Conservation (phyloP, 83 land plant genomes). For the Picea mariana region DNA sequence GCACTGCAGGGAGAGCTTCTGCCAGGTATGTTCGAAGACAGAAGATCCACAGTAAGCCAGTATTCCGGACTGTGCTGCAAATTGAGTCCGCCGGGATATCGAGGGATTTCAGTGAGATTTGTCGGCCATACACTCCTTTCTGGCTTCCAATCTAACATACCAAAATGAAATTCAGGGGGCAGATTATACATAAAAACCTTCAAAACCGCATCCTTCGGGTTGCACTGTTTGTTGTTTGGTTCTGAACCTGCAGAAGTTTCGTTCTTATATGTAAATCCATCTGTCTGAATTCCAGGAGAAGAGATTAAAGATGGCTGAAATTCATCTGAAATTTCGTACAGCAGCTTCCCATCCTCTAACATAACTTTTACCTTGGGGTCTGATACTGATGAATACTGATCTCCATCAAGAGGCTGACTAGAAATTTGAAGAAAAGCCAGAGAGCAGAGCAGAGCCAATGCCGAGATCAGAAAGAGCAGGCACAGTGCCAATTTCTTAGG, state of each 20-base stretch:
- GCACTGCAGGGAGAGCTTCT: conserved; percentile 49
- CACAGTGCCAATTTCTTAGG: conserved; percentile 4
- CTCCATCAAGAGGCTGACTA: not conserved
- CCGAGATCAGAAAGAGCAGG: conserved; percentile 10
- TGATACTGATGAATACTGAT: not conserved
- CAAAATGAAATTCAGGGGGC: conserved; percentile 88
- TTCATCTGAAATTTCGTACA: conserved; percentile 2
- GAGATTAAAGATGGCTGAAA: not conserved
- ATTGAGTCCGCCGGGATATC: conserved; percentile 80
- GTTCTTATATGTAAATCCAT: not conserved
- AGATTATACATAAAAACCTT: conserved; percentile 89
- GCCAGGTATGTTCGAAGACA: conserved; percentile 43
- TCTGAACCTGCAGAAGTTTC: not conserved
- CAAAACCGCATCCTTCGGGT: conserved; percentile 30
- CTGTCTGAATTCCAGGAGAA: not conserved
- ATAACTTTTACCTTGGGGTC: not conserved
- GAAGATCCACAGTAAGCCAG: conserved; percentile 90
- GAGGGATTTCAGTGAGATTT: conserved; percentile 36
- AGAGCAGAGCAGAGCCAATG: conserved; percentile 5
- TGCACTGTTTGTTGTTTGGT: conserved; percentile 15
- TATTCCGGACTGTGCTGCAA: conserved; percentile 90
- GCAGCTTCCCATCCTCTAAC: not conserved
- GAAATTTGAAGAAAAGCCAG: conserved; percentile 6
- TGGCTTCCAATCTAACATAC: conserved; percentile 65
- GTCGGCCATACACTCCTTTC: conserved; percentile 57